phyloP scores from a whole-genome alignment of 2,329 filamentous ascomycete species.

The Colletotrichum zoysiae region DNA sequence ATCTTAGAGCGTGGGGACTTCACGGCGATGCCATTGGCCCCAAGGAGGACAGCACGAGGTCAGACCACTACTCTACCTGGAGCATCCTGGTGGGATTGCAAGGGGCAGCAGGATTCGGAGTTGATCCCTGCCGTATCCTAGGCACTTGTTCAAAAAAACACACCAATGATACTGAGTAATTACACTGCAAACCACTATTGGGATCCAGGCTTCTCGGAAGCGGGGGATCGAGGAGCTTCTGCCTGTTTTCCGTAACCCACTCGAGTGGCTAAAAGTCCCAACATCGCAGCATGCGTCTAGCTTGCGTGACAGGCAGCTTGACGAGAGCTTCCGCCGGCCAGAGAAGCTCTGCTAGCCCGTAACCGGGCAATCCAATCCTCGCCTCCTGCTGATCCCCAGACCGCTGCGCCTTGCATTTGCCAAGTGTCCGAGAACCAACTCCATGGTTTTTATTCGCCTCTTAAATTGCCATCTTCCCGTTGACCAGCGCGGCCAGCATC shows the following conservation, averaged over 20 bases:
- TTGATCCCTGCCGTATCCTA: neutral
- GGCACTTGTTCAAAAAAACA: neutral
- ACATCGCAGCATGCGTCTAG: neutral
- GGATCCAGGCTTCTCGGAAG: neutral
- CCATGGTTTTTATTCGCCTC: neutral
- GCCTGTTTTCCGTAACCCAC: neutral
- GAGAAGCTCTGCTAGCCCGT: neutral
- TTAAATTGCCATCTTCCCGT: neutral
- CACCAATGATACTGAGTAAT: no score
- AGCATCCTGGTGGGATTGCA: neutral
- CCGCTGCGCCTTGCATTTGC: neutral
- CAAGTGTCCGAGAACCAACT: neutral
- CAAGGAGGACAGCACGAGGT: neutral
- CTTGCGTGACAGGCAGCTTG: neutral
- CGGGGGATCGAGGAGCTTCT: neutral
- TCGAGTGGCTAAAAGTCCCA: neutral
- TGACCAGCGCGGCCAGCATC: neutral
- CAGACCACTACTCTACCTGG: conserved; percentile 11
- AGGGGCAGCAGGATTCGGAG: neutral
- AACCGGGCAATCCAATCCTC: neutral
- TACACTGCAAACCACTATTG: neutral
- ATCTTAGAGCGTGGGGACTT: conserved; percentile 19
- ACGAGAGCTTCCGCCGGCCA: neutral
- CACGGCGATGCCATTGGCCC: conserved; percentile 8
- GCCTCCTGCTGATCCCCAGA: neutral